These are phyloP conservation scores for Leishmania gerbilli DNA, from an alignment of 208 protist genomes.

Conservation along the genomic window DNA sequence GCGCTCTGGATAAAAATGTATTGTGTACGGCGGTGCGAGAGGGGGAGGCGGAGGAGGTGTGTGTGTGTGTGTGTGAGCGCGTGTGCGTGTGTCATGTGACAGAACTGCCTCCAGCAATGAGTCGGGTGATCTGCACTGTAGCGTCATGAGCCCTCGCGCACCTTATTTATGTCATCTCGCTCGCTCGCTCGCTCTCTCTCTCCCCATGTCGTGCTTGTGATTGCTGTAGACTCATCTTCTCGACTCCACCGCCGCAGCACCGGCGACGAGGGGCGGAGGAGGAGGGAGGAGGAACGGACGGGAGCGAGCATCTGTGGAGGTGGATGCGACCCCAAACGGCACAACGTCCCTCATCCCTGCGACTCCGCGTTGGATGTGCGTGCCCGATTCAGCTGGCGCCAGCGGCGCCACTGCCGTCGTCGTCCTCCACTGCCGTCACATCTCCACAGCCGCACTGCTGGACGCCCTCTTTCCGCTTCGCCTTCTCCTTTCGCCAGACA, in stretches of 20 bases:
- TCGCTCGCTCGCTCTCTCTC: background rate
- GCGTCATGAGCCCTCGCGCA: background rate
- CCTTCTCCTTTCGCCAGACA: constrained; percentile 50
- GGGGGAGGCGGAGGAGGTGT: background rate
- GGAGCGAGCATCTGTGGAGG: background rate
- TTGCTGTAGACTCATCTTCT: background rate
- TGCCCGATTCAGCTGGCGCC: background rate
- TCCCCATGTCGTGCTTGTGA: background rate
- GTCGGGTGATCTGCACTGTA: background rate
- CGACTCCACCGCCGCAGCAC: background rate
- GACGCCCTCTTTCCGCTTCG: constrained; percentile 6
- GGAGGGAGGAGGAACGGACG: background rate
- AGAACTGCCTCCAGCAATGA: background rate
- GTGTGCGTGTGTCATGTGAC: background rate
- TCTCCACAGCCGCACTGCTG: background rate
- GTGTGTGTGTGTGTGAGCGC: background rate
- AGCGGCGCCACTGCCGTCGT: background rate
- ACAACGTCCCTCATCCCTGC: no score
- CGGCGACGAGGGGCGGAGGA: background rate
- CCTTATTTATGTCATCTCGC: background rate
- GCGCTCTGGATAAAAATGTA: background rate
- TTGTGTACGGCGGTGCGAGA: background rate
- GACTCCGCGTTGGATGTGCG: background rate
- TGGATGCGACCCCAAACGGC: background rate
- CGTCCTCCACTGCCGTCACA: background rate